Percentiles rank a stretch among this genome's conserved stretches.
Evolutionary conservation across 768 basidiomycete species (phyloP).

Genomic region (Leccinum fibrillosum): DNA sequence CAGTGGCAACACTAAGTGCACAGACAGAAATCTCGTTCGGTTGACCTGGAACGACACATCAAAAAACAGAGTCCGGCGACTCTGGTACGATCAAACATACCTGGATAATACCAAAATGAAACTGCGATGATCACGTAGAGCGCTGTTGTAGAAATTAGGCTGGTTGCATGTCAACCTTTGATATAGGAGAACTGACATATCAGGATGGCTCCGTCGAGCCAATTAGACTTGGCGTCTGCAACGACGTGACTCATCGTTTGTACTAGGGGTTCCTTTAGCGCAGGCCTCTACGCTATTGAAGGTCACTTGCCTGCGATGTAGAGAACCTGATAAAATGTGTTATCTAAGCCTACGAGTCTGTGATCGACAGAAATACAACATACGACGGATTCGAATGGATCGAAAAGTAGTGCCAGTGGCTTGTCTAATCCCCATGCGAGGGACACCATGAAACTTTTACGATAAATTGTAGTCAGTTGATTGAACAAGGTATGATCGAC

Average conservation of each 20-base stretch:
- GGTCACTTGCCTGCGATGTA: slow-evolving; percentile 37
- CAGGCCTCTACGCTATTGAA: slow-evolving; percentile 30
- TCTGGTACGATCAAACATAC: slow-evolving; percentile 11
- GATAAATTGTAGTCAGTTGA: not conserved
- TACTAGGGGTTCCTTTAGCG: slow-evolving; percentile 40
- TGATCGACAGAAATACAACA: slow-evolving; percentile 12
- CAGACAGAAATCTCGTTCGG: slow-evolving; percentile 21
- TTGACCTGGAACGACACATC: slow-evolving; percentile 19
- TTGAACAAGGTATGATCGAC: slow-evolving; percentile 20
- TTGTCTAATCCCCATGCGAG: slow-evolving; percentile 83
- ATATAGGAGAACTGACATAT: slow-evolving; percentile 50
- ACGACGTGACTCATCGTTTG: slow-evolving; percentile 82
- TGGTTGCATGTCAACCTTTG: too few relatives aligned
- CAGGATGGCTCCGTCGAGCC: slow-evolving; percentile 75
- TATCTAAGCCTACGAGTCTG: slow-evolving; percentile 5
- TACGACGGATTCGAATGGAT: slow-evolving; percentile 83
- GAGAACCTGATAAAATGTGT: slow-evolving; percentile 24
- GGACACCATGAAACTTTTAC: slow-evolving; percentile 59
- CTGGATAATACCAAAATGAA: slow-evolving; percentile 62
- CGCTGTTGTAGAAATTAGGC: slow-evolving; percentile 33
- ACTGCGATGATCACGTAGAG: slow-evolving; percentile 72
- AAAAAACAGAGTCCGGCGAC: not conserved
- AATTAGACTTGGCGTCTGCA: slow-evolving; percentile 79
- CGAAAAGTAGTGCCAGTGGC: slow-evolving; percentile 78
- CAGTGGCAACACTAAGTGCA: not conserved